A percentile compares a stretch with the other conserved stretches of the same genome.
phyloP scores from a whole-genome alignment of 2,329 filamentous ascomycete species.

The Cordyceps javanica region DNA sequence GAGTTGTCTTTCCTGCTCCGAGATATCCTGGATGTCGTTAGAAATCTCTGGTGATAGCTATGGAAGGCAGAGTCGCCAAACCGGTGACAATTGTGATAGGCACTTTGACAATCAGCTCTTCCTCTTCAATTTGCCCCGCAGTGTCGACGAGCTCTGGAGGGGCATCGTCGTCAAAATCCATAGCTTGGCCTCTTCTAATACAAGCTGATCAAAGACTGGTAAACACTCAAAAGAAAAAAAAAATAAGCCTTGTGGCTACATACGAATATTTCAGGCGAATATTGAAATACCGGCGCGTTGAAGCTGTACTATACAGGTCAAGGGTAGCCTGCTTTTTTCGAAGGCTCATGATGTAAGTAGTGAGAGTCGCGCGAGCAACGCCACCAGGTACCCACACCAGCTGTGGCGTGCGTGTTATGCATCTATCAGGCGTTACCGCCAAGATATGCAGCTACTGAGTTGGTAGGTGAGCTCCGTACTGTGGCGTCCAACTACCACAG shows the following conservation, averaged over 20 bases:
- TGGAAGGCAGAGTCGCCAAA: slow-evolving; percentile 27
- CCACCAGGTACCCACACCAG: slow-evolving; percentile 10
- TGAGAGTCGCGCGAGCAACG: background rate
- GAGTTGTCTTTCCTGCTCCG: slow-evolving; percentile 89
- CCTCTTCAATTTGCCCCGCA: slow-evolving; percentile 26
- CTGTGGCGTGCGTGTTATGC: slow-evolving; percentile 15
- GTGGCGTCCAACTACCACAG: slow-evolving; percentile 7
- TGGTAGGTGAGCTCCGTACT: slow-evolving; percentile 1
- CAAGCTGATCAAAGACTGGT: background rate
- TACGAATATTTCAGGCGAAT: background rate
- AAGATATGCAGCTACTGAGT: slow-evolving; percentile 16
- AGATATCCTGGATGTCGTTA: slow-evolving; percentile 64
- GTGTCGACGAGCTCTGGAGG: slow-evolving; percentile 59
- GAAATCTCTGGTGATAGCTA: background rate
- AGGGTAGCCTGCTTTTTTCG: background rate
- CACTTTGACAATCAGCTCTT: slow-evolving; percentile 56
- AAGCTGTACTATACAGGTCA: background rate
- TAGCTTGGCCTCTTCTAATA: slow-evolving; percentile 25
- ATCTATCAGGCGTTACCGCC: slow-evolving; percentile 17
- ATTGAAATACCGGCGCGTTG: background rate
- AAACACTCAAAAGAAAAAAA: background rate
- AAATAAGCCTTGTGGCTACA: background rate
- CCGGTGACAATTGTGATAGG: slow-evolving; percentile 83
- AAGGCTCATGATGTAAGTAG: slow-evolving; percentile 2
- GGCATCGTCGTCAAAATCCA: slow-evolving; percentile 61